These are phyloP conservation scores for Serendipita sp. DNA, from an alignment of 768 basidiomycete species.

Conservation along the genomic window DNA sequence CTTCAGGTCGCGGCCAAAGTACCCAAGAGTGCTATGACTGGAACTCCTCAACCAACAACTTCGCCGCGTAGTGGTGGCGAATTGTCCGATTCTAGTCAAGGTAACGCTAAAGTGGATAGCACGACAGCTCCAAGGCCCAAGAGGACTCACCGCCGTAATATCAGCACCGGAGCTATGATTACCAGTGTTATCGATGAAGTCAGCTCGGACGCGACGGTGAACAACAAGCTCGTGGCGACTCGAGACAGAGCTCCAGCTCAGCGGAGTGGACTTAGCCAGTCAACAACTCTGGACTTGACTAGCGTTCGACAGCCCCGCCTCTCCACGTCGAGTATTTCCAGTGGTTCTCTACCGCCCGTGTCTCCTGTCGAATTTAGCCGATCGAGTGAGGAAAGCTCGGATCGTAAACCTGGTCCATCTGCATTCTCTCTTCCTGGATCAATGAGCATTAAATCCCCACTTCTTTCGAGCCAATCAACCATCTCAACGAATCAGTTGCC, in stretches of 20 bases:
- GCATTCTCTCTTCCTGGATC: background rate
- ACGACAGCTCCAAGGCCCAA: background rate
- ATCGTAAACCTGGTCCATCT: no score
- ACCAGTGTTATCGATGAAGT: conserved; percentile 4
- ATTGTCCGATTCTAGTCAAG: no score
- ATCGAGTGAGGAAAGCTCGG: background rate
- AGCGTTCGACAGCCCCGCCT: background rate
- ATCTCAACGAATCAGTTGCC: background rate
- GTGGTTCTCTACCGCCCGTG: background rate
- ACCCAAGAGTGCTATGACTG: background rate
- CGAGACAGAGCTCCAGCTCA: background rate
- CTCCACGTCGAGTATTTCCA: background rate
- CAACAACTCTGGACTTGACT: background rate
- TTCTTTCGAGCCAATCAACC: background rate
- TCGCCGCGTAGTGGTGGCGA: no score
- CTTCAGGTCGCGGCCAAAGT: background rate
- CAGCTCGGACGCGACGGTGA: background rate
- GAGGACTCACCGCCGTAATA: conserved; percentile 1
- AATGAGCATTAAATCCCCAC: background rate
- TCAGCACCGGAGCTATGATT: conserved; percentile 4
- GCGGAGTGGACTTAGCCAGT: background rate
- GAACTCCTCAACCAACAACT: background rate
- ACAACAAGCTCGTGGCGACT: background rate
- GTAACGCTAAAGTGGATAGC: background rate
- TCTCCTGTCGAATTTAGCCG: conserved; percentile 1